Base-by-base conservation (phyloP, 1,139 yeast genomes). In the Debaryomyces coudertii region DNA sequence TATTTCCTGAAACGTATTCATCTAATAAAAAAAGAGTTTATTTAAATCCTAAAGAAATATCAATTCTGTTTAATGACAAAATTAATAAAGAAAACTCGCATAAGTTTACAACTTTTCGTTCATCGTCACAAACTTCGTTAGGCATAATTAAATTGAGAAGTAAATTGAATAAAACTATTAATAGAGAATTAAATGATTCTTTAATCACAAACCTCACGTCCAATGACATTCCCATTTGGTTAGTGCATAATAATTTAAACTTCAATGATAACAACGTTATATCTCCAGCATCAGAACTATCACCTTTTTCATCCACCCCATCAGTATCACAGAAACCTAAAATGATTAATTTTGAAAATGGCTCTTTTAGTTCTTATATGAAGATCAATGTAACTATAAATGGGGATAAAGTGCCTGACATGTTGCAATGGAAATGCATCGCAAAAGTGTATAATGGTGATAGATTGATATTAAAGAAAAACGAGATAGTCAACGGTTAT, bases 401-500 rank as follows among this genome's bases (percentile, higher is more conserved):
- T 16, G 40, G 36, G 1, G 25, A 44, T 7, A 34, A 46, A 11
- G 12, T 23, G 16, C 47, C 42, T 7, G 49, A 58, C 0, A 58
- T 69, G 50, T 53, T 72, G 18, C 57, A 61, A 40, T 73, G 78
- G 76, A 66, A 60, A 44, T 71, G 73, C 45, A 51, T 54, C 28
- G 60, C 69, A 4, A 61, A 60, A 43, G 63, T 74, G 3, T 72
- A 57, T 48, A 62, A 60, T 36, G 63, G 57, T n/a, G 50, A 53
- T 11, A 47, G 55, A 15, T 44, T 60, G 12, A 50, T 75, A 18
- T 59, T 67, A 34, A 63, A 63, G 24, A 57, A 57, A 7, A 56
- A 57, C 31, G 78, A 73, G 37, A 47, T 59, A 24, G 55, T 73
- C n/a, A 72, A 70, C 53, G 79, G 77, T 0, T 72, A 66, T 47